A percentile compares a stretch with the other conserved stretches of the same genome.
Conservation (phyloP, 805 yeast species). For the Priceomyces fermenticarens region DNA sequence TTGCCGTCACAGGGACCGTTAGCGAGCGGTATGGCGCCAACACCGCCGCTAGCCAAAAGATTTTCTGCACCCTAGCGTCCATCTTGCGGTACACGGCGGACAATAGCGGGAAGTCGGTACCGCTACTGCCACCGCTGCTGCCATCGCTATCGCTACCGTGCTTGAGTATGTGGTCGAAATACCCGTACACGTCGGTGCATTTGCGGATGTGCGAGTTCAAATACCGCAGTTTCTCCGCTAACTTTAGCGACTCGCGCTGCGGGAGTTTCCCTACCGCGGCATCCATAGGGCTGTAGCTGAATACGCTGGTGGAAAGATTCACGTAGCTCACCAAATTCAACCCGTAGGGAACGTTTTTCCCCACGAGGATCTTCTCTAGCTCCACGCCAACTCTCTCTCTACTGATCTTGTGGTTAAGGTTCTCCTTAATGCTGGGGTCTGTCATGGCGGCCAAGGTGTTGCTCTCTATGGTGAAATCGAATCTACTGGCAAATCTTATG, state of each 20-base stretch:
- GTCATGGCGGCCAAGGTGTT: conserved; percentile 66
- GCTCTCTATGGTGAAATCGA: conserved; percentile 61
- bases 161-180: conserved; percentile 11
- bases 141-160: background rate
- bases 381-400: conserved; percentile 90
- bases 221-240: conserved; percentile 7
- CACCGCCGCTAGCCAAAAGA: conserved; percentile 49
- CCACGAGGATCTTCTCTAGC: conserved; percentile 69
- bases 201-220: background rate
- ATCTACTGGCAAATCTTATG: conserved; percentile 81
- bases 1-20: conserved; percentile 34
- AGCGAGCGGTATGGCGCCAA: conserved; percentile 48
- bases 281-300: conserved; percentile 32
- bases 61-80: conserved; percentile 12
- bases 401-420: conserved; percentile 72
- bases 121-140: too few species aligned
- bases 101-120: background rate
- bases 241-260: conserved; percentile 11
- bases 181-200: conserved; percentile 20
- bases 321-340: conserved; percentile 55
- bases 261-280: conserved; percentile 16
- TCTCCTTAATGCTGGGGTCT: conserved; percentile 50
- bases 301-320: conserved; percentile 56
- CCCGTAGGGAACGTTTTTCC: conserved; percentile 62
- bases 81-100: background rate